Percentiles rank a stretch among this genome's conserved stretches.
Conservation (phyloP, 495 filamentous ascomycete genomes). For the Tuber borchii region DNA sequence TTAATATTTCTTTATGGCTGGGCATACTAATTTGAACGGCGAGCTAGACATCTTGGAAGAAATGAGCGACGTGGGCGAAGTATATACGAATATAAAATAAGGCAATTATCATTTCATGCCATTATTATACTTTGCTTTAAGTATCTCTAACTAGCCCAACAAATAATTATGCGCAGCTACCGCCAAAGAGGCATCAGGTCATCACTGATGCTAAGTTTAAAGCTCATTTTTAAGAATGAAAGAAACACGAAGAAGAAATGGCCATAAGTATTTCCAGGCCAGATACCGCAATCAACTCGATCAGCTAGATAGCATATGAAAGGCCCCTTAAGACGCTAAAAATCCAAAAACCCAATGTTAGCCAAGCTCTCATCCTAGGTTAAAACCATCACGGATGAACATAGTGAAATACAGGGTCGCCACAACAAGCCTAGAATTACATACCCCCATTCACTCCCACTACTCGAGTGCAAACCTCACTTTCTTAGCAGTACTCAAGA, state of each 20-base stretch:
- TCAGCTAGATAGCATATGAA: background rate
- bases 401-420: background rate
- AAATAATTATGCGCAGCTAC: background rate
- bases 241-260: background rate
- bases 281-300: background rate
- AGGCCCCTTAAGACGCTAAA: background rate
- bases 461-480: background rate
- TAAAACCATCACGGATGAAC: background rate
- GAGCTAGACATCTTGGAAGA: constrained; percentile 28
- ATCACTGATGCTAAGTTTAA: background rate
- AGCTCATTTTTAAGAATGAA: background rate
- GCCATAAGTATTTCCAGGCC: background rate
- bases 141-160: background rate
- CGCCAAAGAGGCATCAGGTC: background rate
- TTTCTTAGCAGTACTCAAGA: background rate
- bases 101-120: background rate
- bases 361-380: background rate
- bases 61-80: constrained; percentile 24
- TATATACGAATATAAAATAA: constrained; percentile 38
- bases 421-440: background rate
- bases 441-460: background rate
- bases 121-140: background rate
- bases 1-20: background rate
- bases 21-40: constrained; percentile 12
- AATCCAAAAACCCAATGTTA: background rate